phyloP scores from a whole-genome alignment of 495 filamentous ascomycete species.

The Pyronema domesticum region DNA sequence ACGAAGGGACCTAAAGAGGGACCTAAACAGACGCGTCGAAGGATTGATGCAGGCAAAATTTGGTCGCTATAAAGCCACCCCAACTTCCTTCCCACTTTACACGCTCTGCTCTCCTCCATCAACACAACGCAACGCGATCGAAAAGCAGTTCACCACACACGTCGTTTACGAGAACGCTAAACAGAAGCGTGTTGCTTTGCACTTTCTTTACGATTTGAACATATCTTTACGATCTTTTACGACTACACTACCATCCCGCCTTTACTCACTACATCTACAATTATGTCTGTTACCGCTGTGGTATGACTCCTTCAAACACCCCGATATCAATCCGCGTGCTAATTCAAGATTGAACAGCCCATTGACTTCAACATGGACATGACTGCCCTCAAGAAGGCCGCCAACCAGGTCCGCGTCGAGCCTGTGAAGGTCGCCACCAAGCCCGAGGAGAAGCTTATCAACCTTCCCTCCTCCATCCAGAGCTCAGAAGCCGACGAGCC shows the following conservation, averaged over 20 bases:
- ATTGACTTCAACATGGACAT: constrained; percentile 22
- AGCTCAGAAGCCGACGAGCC: constrained; percentile 72
- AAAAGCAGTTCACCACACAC: neutral
- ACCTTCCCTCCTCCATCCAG: constrained; percentile 28
- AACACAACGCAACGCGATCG: neutral
- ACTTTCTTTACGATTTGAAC: neutral
- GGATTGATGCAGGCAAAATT: neutral
- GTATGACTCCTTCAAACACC: too few species aligned
- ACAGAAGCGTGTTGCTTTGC: neutral
- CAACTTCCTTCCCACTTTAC: neutral
- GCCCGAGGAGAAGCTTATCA: constrained; percentile 30
- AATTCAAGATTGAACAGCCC: neutral
- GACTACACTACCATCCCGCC: too few species aligned
- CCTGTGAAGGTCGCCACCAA: constrained; percentile 31
- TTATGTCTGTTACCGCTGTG: too few species aligned
- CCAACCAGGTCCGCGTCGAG: constrained; percentile 35
- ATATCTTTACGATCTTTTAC: too few species aligned
- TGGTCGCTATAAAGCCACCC: neutral
- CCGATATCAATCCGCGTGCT: too few species aligned
- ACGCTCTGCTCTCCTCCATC: neutral
- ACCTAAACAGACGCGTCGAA: neutral
- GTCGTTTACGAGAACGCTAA: neutral
- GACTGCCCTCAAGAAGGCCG: constrained; percentile 73
- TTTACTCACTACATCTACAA: too few species aligned
- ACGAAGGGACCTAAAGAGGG: too few species aligned